A percentile compares a stretch with the other conserved stretches of the same genome.
Conservation (phyloP, 1,284 basidiomycete species). For the Cutaneotrichosporon spelunceum region DNA sequence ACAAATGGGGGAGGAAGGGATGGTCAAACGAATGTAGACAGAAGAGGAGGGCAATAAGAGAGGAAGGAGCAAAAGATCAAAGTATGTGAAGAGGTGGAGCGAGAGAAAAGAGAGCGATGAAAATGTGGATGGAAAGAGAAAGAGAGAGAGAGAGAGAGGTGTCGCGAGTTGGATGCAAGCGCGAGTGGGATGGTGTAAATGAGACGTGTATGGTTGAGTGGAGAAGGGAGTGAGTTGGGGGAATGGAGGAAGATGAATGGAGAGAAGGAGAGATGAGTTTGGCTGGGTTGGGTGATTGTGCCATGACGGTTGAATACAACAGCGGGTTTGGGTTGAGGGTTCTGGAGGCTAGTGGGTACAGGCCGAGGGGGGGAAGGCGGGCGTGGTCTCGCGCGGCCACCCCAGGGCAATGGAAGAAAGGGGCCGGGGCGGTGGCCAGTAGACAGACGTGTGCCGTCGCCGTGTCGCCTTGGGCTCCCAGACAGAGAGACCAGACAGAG, state of each 20-base stretch:
- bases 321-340: not conserved
- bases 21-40: not conserved
- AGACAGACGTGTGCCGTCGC: too few relatives aligned
- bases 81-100: too few relatives aligned
- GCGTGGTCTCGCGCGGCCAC: too few relatives aligned
- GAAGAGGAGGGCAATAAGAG: slow-evolving; percentile 2
- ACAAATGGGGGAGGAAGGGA: not conserved
- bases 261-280: slow-evolving; percentile 9
- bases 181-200: not conserved
- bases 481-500: not conserved
- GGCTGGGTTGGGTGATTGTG: not conserved
- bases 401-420: not conserved
- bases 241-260: slow-evolving; percentile 9
- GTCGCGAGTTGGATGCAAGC: not conserved
- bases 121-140: not conserved
- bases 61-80: too few relatives aligned
- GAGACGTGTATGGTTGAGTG: not conserved
- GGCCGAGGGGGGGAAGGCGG: too few relatives aligned
- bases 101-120: too few relatives aligned
- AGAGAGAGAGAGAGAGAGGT: slow-evolving; percentile 1
- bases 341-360: not conserved
- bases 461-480: not conserved
- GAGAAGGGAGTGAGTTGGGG: not conserved
- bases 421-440: not conserved
- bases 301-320: too few relatives aligned